Percentiles rank a stretch among this genome's conserved stretches.
Conservation (phyloP, 2,329 filamentous ascomycete species). For the Diaporthe humulicola region DNA sequence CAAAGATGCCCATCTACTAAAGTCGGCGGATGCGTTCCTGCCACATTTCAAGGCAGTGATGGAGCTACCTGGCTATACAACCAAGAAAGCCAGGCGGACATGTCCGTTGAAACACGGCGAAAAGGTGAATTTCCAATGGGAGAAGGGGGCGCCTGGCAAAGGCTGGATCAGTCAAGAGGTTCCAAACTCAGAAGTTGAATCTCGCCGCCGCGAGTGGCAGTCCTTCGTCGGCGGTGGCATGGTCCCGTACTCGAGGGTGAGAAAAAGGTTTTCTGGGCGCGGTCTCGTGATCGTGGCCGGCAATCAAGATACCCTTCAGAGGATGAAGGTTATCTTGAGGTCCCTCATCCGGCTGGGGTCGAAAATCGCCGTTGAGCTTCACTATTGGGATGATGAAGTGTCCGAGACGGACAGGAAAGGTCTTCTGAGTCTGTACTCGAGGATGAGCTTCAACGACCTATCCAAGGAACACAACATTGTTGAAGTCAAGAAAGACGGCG, state of each 20-base stretch:
- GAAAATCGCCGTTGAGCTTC: not conserved
- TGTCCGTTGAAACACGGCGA: constrained; percentile 8
- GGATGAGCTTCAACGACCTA: not conserved
- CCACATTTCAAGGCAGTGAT: constrained; percentile 11
- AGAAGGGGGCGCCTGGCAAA: not conserved
- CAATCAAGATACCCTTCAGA: not conserved
- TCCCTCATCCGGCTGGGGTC: not conserved
- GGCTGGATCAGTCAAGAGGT: not conserved
- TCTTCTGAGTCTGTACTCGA: not conserved
- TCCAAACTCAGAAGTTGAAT: not conserved
- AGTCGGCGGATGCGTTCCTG: not conserved
- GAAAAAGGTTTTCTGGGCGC: not conserved
- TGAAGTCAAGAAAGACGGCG: not conserved
- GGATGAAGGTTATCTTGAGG: not conserved
- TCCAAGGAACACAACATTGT: not conserved
- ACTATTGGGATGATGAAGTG: not conserved
- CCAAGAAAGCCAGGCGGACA: not conserved
- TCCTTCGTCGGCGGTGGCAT: not conserved
- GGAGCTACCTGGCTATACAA: constrained; percentile 1
- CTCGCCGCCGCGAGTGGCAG: not conserved
- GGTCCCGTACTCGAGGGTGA: not conserved
- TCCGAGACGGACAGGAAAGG: not conserved
- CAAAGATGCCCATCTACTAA: constrained; percentile 3
- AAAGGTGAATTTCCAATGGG: constrained; percentile 16
- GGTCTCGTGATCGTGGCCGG: constrained; percentile 9